Evolutionary conservation across 257 asterid species (phyloP).

Genomic region (Salvia hispanica): DNA sequence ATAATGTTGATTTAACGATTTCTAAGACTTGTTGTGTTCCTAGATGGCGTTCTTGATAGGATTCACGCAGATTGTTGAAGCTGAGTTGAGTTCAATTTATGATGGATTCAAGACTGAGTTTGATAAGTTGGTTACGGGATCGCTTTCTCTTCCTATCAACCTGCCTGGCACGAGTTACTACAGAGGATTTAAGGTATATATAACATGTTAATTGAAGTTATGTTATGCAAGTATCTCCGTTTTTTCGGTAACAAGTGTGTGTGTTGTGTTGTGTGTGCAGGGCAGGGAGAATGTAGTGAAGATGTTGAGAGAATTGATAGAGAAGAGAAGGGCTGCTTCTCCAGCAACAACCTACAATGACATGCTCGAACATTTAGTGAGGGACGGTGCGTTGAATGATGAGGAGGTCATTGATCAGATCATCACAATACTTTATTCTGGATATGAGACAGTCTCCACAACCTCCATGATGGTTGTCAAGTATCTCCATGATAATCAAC

Average conservation of each 20-base stretch:
- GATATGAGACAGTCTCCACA: slow-evolving; percentile 84
- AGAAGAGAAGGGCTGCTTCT: slow-evolving; percentile 51
- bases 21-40: not conserved
- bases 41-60: slow-evolving; percentile 62
- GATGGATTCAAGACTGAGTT: slow-evolving; percentile 48
- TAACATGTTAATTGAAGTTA: no score
- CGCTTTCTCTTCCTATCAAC: slow-evolving; percentile 70
- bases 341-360: slow-evolving; percentile 44
- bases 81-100: slow-evolving; percentile 41
- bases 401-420: slow-evolving; percentile 78
- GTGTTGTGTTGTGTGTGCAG: slow-evolving; percentile 37
- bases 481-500: slow-evolving; percentile 80
- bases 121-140: slow-evolving; percentile 51
- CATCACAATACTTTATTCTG: slow-evolving; percentile 80
- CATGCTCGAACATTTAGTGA: slow-evolving; percentile 56
- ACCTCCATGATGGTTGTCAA: slow-evolving; percentile 89
- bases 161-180: slow-evolving; percentile 62
- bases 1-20: no score
- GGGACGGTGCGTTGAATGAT: slow-evolving; percentile 44
- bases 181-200: slow-evolving; percentile 49
- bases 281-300: slow-evolving; percentile 62
- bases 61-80: slow-evolving; percentile 51
- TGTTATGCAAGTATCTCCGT: not conserved
- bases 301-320: slow-evolving; percentile 49
- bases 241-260: not conserved